Evolutionary conservation across 1,284 basidiomycete genomes (phyloP).

Genomic region (Volvariella surrecta): DNA sequence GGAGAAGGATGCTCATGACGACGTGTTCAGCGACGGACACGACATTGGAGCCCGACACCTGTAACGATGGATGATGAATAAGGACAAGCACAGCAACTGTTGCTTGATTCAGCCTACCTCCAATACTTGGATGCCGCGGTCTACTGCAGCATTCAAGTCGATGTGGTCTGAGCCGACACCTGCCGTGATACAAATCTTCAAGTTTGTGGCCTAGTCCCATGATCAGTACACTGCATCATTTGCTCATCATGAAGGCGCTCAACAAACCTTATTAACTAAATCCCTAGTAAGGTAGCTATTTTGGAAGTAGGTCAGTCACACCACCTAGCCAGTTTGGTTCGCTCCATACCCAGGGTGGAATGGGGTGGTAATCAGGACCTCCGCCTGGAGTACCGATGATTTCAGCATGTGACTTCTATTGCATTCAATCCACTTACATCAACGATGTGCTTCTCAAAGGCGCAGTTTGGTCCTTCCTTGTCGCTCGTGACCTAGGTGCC

Average conservation of each 20-base stretch:
- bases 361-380: conserved; percentile 83
- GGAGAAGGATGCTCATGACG: conserved; percentile 67
- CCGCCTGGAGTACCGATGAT: conserved; percentile 34
- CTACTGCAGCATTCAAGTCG: conserved; percentile 84
- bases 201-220: conserved; percentile 64
- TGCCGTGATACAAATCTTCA: conserved; percentile 90
- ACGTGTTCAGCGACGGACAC: conserved; percentile 93
- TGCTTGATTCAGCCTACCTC: conserved; percentile 34
- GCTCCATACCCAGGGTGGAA: conserved; percentile 71
- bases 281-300: conserved; percentile 72
- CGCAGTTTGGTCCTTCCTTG: conserved; percentile 84
- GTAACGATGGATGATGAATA: conserved; percentile 1
- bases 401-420: neutral
- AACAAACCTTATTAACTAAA: conserved; percentile 53
- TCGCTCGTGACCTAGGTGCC: conserved; percentile 63
- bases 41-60: conserved; percentile 80
- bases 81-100: neutral
- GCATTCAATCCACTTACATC: conserved; percentile 48
- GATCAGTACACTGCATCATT: neutral
- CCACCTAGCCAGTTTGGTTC: neutral
- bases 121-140: conserved; percentile 75
- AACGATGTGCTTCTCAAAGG: conserved; percentile 82
- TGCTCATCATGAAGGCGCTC: conserved; percentile 12
- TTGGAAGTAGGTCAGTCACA: neutral
- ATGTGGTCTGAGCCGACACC: conserved; percentile 95